Evolutionary conservation across 2,329 filamentous ascomycete genomes (phyloP).

Genomic region (Pseudomassariella vexata): DNA sequence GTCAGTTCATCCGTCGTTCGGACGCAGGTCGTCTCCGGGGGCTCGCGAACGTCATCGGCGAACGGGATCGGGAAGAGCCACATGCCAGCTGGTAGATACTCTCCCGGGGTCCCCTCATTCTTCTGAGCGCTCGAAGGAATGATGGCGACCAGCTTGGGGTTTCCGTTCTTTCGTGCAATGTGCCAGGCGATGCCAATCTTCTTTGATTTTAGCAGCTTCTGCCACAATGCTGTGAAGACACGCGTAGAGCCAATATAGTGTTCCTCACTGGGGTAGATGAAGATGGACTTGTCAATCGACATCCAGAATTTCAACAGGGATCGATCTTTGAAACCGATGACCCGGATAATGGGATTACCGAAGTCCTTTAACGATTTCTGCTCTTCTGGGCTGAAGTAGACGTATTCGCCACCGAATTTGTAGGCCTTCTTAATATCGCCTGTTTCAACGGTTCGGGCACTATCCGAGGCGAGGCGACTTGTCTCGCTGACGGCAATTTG

Average conservation of each 20-base stretch:
- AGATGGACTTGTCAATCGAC: conserved; percentile 77
- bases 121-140: conserved; percentile 66
- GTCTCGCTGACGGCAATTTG: conserved; percentile 75
- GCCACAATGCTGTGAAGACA: conserved; percentile 85
- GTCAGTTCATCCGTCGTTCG: conserved; percentile 65
- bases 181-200: conserved; percentile 90
- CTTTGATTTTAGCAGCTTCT: conserved; percentile 72
- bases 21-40: conserved; percentile 49
- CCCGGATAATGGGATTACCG: conserved; percentile 74
- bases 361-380: conserved; percentile 73
- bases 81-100: conserved; percentile 73
- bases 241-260: conserved; percentile 86
- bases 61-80: conserved; percentile 88
- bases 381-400: conserved; percentile 82
- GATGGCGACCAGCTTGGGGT: conserved; percentile 74
- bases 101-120: conserved; percentile 63
- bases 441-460: conserved; percentile 70
- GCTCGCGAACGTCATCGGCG: conserved; percentile 77
- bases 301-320: conserved; percentile 75
- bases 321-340: conserved; percentile 89
- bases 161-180: conserved; percentile 73
- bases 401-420: conserved; percentile 88
- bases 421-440: conserved; percentile 84
- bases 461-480: conserved; percentile 71
- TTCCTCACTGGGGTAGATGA: conserved; percentile 90